phyloP scores from a whole-genome alignment of 495 filamentous ascomycete genomes.

The Hypomontagnella submonticulosa region DNA sequence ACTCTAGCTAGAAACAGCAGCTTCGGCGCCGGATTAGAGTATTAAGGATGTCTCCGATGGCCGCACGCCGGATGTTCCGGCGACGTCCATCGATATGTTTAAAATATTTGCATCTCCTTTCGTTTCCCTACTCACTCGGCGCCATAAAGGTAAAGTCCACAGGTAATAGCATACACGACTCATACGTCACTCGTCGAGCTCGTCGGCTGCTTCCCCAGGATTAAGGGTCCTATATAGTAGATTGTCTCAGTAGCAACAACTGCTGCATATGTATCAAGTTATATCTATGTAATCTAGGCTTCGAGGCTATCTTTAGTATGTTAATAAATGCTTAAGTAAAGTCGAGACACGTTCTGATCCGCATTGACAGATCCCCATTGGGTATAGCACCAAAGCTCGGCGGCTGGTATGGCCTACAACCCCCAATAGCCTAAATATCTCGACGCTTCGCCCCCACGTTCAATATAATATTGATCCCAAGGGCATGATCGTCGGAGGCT shows the following conservation, averaged over 20 bases:
- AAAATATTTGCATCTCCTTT: background rate
- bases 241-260: slow-evolving; percentile 3
- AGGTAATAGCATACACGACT: background rate
- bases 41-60: slow-evolving; percentile 43
- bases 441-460: slow-evolving; percentile 9
- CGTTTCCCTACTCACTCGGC: slow-evolving; percentile 1
- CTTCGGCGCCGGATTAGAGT: slow-evolving; percentile 58
- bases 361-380: slow-evolving; percentile 20
- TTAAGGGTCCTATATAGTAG: slow-evolving; percentile 7
- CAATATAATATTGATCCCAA: slow-evolving; percentile 33
- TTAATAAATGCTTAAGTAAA: slow-evolving; percentile 23
- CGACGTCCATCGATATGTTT: slow-evolving; percentile 7
- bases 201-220: slow-evolving; percentile 1
- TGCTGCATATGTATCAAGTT: slow-evolving; percentile 18
- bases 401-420: slow-evolving; percentile 10
- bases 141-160: background rate
- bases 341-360: slow-evolving; percentile 13
- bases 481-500: slow-evolving; percentile 37
- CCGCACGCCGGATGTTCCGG: background rate
- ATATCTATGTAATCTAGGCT: slow-evolving; percentile 13
- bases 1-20: slow-evolving; percentile 58
- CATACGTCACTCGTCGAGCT: background rate
- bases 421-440: slow-evolving; percentile 46
- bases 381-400: slow-evolving; percentile 18
- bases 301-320: slow-evolving; percentile 7